Evolutionary conservation across 129 eudicot species (phyloP), one percentile per base, ranked within the genome.

Genomic region (Solidago caesia): DNA sequence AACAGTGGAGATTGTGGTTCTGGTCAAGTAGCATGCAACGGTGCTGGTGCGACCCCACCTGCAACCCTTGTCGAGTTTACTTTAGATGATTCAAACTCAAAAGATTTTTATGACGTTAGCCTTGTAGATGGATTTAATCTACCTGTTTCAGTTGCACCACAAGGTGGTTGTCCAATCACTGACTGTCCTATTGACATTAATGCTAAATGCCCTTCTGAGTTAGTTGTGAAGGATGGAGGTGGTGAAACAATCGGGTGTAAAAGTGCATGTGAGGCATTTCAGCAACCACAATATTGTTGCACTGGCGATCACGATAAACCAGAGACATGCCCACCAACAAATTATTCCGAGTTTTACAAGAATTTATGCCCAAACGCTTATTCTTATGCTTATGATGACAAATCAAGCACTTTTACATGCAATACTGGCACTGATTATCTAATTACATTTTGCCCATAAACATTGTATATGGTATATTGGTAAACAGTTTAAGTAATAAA

Each of bases 51-150:
- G 9, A 2, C 0, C 4, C 87, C 88, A 5, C 92, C 92, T 0
- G 86, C 80, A 9, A 76, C 91, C 4, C 83, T 89, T 1, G 80
- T 59, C 0, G 91, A 89, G 51, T 82, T 80, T 63, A 89, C 91
- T 5, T 55, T 87, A 9, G 64, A 67, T 5, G 79, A 77, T 9
- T 63, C 27, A 9, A 56, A 25, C 9, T 68, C 70, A 1, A 33
- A 16, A 42, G 96, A 86, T 48, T 84, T 82, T 16, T 89, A 81
- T 25, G 89, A 89, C 6, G 70, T 89, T 26, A 89, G 91, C 55
- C 80, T 86, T 7, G 96, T 89, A 6, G 91, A 89, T 45, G 96
- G 96, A 3, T 89, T 76, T 71, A 89, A 84, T 48, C 41, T 89
- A 2, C 91, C 91, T 0, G 71, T 89, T 4, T 52, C 44, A 0